Evolutionary conservation across 345 rosid genomes (phyloP).

Genomic region (Salix viminalis): DNA sequence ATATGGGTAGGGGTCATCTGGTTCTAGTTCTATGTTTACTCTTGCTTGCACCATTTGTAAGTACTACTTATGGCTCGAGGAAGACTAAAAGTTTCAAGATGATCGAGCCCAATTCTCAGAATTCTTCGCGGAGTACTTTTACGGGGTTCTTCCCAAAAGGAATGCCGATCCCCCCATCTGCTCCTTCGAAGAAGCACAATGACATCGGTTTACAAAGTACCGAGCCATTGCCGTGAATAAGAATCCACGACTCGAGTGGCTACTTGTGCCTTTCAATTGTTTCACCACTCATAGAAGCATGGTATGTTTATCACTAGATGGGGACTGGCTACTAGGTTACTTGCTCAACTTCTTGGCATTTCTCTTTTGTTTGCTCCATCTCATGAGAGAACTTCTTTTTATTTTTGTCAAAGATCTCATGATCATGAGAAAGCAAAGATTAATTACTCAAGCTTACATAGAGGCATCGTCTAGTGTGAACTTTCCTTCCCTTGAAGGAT

Average conservation of each 20-base stretch:
- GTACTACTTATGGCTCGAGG: slow-evolving; percentile 23
- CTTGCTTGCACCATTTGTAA: slow-evolving; percentile 13
- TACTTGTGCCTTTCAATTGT: neutral
- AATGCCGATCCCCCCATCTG: slow-evolving; percentile 61
- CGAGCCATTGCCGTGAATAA: slow-evolving; percentile 33
- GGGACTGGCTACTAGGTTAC: neutral
- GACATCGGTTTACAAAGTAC: slow-evolving; percentile 40
- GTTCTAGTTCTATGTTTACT: slow-evolving; percentile 9
- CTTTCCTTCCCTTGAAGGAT: neutral
- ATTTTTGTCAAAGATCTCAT: neutral
- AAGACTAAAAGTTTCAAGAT: slow-evolving; percentile 22
- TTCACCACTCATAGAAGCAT: neutral
- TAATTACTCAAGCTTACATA: neutral
- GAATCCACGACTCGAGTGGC: neutral
- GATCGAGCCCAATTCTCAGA: slow-evolving; percentile 24
- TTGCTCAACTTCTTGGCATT: neutral
- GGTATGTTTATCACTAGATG: neutral
- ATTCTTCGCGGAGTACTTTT: slow-evolving; percentile 27
- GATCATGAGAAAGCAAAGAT: neutral
- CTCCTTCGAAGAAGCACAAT: slow-evolving; percentile 68
- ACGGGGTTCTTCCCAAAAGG: slow-evolving; percentile 52
- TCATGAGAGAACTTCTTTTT: neutral
- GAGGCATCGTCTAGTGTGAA: neutral
- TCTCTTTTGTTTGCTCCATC: neutral
- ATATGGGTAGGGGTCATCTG: slow-evolving; percentile 30